Evolutionary conservation across 805 yeast genomes (phyloP).

Genomic region (Wickerhamiella spandovensis): DNA sequence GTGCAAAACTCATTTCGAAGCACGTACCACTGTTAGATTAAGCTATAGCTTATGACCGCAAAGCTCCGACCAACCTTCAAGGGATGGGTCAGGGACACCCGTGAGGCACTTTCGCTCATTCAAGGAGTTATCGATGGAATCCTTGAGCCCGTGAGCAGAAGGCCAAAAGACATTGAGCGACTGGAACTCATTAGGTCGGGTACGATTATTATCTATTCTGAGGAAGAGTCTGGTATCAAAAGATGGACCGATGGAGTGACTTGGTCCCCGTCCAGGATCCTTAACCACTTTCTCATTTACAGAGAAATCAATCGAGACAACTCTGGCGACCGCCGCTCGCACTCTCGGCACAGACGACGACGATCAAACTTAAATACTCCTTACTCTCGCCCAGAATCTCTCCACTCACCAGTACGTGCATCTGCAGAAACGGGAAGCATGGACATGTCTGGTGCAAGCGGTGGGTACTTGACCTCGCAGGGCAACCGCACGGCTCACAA

Average conservation of each 20-base stretch:
- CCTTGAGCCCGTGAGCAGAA: slow-evolving; percentile 49
- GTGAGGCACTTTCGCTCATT: slow-evolving; percentile 68
- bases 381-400: slow-evolving; percentile 3
- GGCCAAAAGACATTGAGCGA: slow-evolving; percentile 77
- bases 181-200: slow-evolving; percentile 55
- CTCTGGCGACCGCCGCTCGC: slow-evolving; percentile 21
- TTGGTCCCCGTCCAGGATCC: slow-evolving; percentile 85
- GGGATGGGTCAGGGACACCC: slow-evolving; percentile 70
- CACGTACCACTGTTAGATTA: slow-evolving; percentile 4
- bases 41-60: slow-evolving; percentile 5
- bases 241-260: slow-evolving; percentile 96
- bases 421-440: not conserved
- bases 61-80: slow-evolving; percentile 42
- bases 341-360: not conserved
- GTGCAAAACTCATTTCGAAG: not conserved
- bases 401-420: not conserved
- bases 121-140: slow-evolving; percentile 62
- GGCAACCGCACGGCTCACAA: not conserved
- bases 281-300: slow-evolving; percentile 75
- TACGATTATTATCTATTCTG: slow-evolving; percentile 71
- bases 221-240: slow-evolving; percentile 68
- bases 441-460: not conserved
- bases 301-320: slow-evolving; percentile 47
- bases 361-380: not conserved
- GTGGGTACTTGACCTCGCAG: not conserved